Evolutionary conservation across 495 filamentous ascomycete genomes (phyloP), one percentile per base, ranked within the genome.

Genomic region (Hyaloscypha hepaticicola): DNA sequence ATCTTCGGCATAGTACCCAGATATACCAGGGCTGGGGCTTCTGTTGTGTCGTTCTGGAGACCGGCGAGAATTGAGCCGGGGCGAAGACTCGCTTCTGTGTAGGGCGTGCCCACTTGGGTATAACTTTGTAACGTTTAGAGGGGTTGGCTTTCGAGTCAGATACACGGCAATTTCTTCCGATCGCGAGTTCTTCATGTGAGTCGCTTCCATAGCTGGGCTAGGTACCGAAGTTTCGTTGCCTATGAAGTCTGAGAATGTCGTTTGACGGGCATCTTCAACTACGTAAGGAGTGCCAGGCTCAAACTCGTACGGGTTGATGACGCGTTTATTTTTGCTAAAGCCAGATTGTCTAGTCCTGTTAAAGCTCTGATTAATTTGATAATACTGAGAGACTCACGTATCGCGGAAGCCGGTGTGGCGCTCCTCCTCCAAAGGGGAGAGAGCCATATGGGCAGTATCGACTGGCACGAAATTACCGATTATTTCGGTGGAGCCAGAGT

Each of bases 401-500:
- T 53, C 16, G 14, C 6, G 19, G 25, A 26, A 53, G 3, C n/a
- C 50, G 11, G 22, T 53, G 8, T 53, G 21, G 21, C 25, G 21
- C 22, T 53, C 50, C 22, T 19, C 9, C 14, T 26, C 25, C 11
- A 6, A 19, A 53, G 50, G 4, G 21, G 27, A 5, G 24, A 31
- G 31, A 7, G 22, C 26, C 53, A 16, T 21, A 16, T 58, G 12
- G 6, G 52, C 19, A 31, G 48, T 9, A n/a, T 59, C 33, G 33
- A 66, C 38, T 22, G 57, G 57, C 24, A 69, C 34, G 24, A 66
- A 69, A 27, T 66, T 45, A 58, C 69, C 69, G 27, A 68, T 60
- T 55, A 71, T 68, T 19, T 45, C 65, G 5, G 63, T 63, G 26
- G 68, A 65, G 38, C 28, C 16, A 33, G 61, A 49, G 33, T 65